These are phyloP conservation scores for Prunus armeniaca DNA, from an alignment of 306 rosid species.

Conservation along the genomic window DNA sequence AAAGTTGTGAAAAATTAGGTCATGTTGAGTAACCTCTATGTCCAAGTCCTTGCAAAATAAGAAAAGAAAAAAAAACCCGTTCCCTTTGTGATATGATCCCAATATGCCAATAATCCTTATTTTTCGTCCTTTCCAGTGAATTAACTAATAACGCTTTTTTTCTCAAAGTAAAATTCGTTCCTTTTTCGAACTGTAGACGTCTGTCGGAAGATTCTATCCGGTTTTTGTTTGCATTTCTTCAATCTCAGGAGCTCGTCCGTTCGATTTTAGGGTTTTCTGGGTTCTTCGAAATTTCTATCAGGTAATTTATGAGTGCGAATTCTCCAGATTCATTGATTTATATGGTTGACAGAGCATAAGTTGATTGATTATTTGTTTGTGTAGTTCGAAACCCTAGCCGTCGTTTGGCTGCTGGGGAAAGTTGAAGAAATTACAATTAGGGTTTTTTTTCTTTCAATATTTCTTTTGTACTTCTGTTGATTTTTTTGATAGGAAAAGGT, in stretches of 20 bases:
- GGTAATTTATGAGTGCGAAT: slow-evolving; percentile 18
- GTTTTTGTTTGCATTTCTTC: slow-evolving; percentile 19
- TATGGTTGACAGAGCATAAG: not conserved
- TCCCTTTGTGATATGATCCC: not conserved
- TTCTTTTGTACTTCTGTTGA: not conserved
- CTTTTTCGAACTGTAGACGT: slow-evolving; percentile 37
- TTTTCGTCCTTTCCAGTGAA: not conserved
- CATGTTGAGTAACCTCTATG: slow-evolving; percentile 8
- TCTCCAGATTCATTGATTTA: slow-evolving; percentile 1
- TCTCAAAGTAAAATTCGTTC: slow-evolving; percentile 37
- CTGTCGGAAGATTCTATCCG: slow-evolving; percentile 51
- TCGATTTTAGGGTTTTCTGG: slow-evolving; percentile 16
- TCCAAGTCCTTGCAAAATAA: not conserved
- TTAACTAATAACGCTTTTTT: slow-evolving; percentile 9
- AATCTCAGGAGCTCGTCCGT: slow-evolving; percentile 13
- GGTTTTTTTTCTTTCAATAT: not conserved
- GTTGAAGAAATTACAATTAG: not conserved
- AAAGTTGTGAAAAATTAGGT: not conserved
- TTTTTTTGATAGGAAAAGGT: not conserved
- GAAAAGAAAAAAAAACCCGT: not conserved
- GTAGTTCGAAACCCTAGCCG: slow-evolving; percentile 16
- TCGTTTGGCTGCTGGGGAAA: slow-evolving; percentile 17
- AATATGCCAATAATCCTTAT: not conserved
- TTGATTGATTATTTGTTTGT: slow-evolving; percentile 3
- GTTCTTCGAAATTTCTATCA: slow-evolving; percentile 4